Evolutionary conservation across 2,329 filamentous ascomycete species (phyloP), one percentile per base, ranked within the genome.

Genomic region (Pestalotiopsis fici): DNA sequence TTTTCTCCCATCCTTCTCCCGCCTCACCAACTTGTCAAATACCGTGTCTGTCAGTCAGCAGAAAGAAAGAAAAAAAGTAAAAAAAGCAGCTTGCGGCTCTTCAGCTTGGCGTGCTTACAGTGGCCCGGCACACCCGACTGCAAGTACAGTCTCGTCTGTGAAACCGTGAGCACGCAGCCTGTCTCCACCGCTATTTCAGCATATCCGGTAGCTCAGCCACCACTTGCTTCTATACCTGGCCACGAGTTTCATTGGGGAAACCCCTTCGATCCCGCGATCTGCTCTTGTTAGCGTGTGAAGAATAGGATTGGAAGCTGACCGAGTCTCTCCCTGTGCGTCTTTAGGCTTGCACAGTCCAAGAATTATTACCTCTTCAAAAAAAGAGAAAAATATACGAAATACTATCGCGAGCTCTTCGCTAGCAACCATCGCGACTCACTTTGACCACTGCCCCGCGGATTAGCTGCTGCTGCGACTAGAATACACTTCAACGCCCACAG

Each of bases 81-180:
- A 11, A 35, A 35, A 35, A 35, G 11, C n/a, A 21, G 37, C 67
- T 50, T 55, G 64, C 61, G 69, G 66, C 65, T 67, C 62, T 59
- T 62, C 65, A 62, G 65, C 60, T 60, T 64, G 65, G 61, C 67
- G 21, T 31, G 31, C n/a, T 37, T 62, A 18, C n/a, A 35, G n/a
- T 15, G n/a, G 21, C 21, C 21, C 59, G 59, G 59, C 11, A 47
- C 25, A 60, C 21, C 59, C 39, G 37, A 62, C 28, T 50, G 43
- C 18, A 50, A 50, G 43, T 50, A 50, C 43, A 35, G 57, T 37
- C 28, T 43, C 37, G 59, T 50, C 37, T 50, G 59, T 50, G 35
- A 62, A 31, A 60, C 59, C 15, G 59, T 43, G 37, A 62, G 59
- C 59, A 47, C 59, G 59, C 39, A 62, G 59, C n/a, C 35, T 25